Percentiles rank a stretch among this genome's conserved stretches.
Conservation (phyloP, 176 grass and related monocot species). For the Rhynchospora pubera region DNA sequence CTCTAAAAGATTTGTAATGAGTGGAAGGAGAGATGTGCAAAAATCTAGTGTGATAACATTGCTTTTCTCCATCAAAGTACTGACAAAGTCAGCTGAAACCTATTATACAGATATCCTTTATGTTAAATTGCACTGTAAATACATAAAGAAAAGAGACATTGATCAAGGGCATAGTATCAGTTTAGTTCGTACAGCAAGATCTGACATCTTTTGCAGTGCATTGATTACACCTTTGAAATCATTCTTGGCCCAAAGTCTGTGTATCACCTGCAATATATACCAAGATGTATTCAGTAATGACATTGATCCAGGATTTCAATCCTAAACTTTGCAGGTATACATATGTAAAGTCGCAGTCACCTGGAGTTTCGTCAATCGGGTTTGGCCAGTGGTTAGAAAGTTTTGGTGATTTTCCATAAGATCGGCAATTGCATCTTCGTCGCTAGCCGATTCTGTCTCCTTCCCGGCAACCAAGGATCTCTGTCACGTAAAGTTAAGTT, state of each 20-base stretch:
- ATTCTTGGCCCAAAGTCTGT: conserved; percentile 51
- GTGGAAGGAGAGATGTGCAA: conserved; percentile 44
- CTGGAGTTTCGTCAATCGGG: conserved; percentile 65
- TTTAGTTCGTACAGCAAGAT: conserved; percentile 48
- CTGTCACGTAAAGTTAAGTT: conserved; percentile 39
- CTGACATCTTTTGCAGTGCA: conserved; percentile 40
- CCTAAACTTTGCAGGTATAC: conserved; percentile 1
- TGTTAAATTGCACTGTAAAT: conserved; percentile 20
- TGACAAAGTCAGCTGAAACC: conserved; percentile 59
- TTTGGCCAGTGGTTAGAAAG: conserved; percentile 46
- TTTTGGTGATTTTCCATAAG: conserved; percentile 66
- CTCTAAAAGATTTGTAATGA: conserved; percentile 52
- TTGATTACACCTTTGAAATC: conserved; percentile 44
- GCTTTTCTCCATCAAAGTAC: conserved; percentile 45
- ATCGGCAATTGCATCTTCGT: conserved; percentile 56
- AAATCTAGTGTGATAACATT: conserved; percentile 45
- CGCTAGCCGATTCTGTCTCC: conserved; percentile 35
- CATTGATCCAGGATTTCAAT: neutral
- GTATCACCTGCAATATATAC: conserved; percentile 43
- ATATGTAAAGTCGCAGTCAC: conserved; percentile 29
- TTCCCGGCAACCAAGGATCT: conserved; percentile 38
- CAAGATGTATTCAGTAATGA: conserved; percentile 1
- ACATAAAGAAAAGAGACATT: conserved; percentile 27
- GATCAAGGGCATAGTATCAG: neutral
- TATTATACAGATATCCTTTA: conserved; percentile 28